Conservation (phyloP, 495 filamentous ascomycete genomes). For the Neurospora sublineolata region DNA sequence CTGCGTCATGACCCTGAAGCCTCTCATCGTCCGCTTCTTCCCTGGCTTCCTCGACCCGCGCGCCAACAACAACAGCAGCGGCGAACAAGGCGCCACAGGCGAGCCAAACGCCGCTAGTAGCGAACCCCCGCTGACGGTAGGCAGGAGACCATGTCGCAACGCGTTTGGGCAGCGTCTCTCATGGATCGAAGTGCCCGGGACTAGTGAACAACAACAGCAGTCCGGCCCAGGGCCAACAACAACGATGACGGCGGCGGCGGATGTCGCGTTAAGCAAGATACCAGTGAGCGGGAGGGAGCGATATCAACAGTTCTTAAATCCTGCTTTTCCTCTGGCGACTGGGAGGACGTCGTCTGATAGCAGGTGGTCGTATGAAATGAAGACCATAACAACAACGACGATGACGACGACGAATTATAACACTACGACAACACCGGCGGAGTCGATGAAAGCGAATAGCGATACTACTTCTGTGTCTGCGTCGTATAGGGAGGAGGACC, state of each 20-base stretch:
- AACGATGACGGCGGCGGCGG: background rate
- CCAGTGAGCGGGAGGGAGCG: background rate
- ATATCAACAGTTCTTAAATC: background rate
- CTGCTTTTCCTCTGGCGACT: background rate
- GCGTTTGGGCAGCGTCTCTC: background rate
- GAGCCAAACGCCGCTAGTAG: background rate
- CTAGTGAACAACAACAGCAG: background rate
- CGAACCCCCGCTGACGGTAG: constrained; percentile 13
- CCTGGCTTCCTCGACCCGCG: constrained; percentile 6
- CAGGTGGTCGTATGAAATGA: background rate
- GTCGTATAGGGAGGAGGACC: background rate
- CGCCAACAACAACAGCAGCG: background rate
- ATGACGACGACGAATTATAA: background rate
- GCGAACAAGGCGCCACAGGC: background rate
- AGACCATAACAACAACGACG: background rate
- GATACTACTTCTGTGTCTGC: background rate
- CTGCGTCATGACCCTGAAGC: constrained; percentile 21
- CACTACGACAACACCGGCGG: background rate
- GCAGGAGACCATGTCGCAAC: constrained; percentile 11
- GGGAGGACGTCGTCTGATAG: background rate
- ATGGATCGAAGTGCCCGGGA: background rate
- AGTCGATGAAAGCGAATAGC: background rate
- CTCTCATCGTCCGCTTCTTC: constrained; percentile 10
- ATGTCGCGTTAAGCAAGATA: background rate
- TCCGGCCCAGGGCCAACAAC: background rate